phyloP scores from a whole-genome alignment of 768 basidiomycete genomes.

The Tricholoma sp. region DNA sequence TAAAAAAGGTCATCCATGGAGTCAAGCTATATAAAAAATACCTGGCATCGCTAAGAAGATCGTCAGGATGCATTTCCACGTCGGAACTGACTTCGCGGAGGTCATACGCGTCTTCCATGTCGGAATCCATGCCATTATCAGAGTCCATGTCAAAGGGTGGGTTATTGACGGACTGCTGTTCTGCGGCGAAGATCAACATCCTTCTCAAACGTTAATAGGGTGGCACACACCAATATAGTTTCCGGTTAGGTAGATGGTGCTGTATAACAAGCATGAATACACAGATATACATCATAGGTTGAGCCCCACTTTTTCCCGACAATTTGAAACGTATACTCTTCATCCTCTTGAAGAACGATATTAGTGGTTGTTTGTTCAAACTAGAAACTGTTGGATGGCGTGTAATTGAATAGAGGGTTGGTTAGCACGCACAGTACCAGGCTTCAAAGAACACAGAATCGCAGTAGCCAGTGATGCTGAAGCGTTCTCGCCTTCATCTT shows the following conservation, averaged over 20 bases:
- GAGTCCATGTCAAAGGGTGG: constrained; percentile 39
- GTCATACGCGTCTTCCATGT: constrained; percentile 49
- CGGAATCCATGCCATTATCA: constrained; percentile 46
- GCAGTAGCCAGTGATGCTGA: constrained; percentile 32
- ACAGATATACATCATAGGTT: not conserved
- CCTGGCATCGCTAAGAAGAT: constrained; percentile 54
- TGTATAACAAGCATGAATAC: constrained; percentile 17
- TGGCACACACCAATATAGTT: constrained; percentile 69
- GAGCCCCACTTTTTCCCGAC: constrained; percentile 74
- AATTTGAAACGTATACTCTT: constrained; percentile 61
- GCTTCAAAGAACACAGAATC: constrained; percentile 74
- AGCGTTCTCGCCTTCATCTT: constrained; percentile 15
- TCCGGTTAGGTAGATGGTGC: constrained; percentile 73
- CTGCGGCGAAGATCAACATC: constrained; percentile 25
- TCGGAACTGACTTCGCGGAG: constrained; percentile 80
- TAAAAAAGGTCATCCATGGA: not conserved
- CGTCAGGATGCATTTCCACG: constrained; percentile 67
- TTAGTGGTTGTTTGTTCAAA: constrained; percentile 73
- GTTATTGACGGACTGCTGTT: constrained; percentile 45
- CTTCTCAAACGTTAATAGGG: not conserved
- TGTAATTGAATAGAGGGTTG: not conserved
- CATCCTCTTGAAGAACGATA: constrained; percentile 62
- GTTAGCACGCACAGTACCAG: constrained; percentile 60
- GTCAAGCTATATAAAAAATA: constrained; percentile 22
- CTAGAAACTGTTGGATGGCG: constrained; percentile 32